Base-by-base conservation (phyloP, 1,284 basidiomycete genomes). In the Ceratobasidium sp. region DNA sequence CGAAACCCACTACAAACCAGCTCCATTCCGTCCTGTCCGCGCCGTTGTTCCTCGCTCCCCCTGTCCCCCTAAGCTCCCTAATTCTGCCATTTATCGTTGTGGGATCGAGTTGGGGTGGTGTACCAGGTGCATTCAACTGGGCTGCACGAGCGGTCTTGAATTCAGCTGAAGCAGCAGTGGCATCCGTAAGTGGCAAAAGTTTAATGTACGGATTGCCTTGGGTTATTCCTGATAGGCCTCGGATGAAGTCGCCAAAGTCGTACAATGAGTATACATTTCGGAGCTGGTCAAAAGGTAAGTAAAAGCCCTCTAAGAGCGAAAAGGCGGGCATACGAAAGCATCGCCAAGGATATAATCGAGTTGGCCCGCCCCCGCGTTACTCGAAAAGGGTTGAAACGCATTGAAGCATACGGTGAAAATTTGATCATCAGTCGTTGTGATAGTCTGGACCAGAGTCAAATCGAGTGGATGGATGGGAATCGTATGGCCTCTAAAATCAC, bases 401-500 rank as follows among this genome's bases (percentile, higher is more conserved):
- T 65, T 65, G 34, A 40, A 3, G 38, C 62, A 65, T 1, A 65
- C 27, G 17, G 62, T 65, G 22, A 53, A 54, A 29, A 43, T 65
- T 32, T 45, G 25, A 12, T 20, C 8, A 20, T 29, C 17, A 5
- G 22, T 65, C 31, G 49, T 53, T 1, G 35, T 27, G 50, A 65
- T 27, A 35, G 62, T 65, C 8, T 25, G 20, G n/a, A 65, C 62
- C 43, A 53, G 49, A 27, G 62, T 65, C 4, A 65, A 31, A 38
- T 65, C 62, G 50, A 65, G 62, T 20, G 62, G 62, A 35, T 65
- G 62, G n/a, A 65, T 65, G 4, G 62, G 62, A 29, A 65, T 65
- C 12, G 32, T 29, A 22, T 54, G 62, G 25, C 62, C 62, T 13
- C 62, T 65, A 20, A 1, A 25, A 27, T 4, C 10, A 1, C n/a